These are phyloP conservation scores for Spathaspora girioi DNA, from an alignment of 805 yeast genomes.

Conservation along the genomic window DNA sequence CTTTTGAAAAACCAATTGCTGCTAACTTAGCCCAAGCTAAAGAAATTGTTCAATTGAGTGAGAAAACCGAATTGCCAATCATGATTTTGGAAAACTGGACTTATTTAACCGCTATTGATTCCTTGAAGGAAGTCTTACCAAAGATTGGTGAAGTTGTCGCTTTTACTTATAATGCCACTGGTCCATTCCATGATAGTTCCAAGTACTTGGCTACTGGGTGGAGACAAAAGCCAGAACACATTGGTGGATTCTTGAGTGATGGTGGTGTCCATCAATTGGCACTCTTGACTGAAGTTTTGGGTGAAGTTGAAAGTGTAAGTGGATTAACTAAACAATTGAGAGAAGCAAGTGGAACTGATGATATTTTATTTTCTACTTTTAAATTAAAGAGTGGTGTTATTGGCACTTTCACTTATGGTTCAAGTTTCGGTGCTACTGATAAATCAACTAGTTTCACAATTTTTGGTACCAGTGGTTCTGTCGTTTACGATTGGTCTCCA, in stretches of 20 bases:
- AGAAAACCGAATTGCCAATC: conserved; percentile 61
- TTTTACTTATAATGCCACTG: conserved; percentile 71
- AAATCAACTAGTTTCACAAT: conserved; percentile 65
- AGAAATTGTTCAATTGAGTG: conserved; percentile 68
- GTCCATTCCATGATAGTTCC: conserved; percentile 59
- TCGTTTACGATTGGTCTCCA: conserved; percentile 65
- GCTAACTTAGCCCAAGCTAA: conserved; percentile 78
- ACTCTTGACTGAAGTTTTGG: conserved; percentile 75
- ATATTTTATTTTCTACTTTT: conserved; percentile 69
- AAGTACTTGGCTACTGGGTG: conserved; percentile 71
- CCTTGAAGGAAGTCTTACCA: conserved; percentile 53
- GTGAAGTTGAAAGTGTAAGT: conserved; percentile 64
- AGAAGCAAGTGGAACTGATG: conserved; percentile 76
- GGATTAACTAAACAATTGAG: conserved; percentile 78
- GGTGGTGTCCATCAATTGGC: conserved; percentile 98
- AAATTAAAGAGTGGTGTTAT: conserved; percentile 58
- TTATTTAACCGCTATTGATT: conserved; percentile 56
- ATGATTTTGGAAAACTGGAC: conserved; percentile 85
- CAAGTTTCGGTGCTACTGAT: conserved; percentile 80
- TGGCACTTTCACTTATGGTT: conserved; percentile 86
- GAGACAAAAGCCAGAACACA: conserved; percentile 88
- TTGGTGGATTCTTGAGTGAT: conserved; percentile 89
- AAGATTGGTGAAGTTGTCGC: conserved; percentile 71
- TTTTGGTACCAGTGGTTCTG: conserved; percentile 76
- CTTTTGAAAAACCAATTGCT: conserved; percentile 90